phyloP scores from a whole-genome alignment of 352 stramenopile genomes.

The Phytopythium delawarense region DNA sequence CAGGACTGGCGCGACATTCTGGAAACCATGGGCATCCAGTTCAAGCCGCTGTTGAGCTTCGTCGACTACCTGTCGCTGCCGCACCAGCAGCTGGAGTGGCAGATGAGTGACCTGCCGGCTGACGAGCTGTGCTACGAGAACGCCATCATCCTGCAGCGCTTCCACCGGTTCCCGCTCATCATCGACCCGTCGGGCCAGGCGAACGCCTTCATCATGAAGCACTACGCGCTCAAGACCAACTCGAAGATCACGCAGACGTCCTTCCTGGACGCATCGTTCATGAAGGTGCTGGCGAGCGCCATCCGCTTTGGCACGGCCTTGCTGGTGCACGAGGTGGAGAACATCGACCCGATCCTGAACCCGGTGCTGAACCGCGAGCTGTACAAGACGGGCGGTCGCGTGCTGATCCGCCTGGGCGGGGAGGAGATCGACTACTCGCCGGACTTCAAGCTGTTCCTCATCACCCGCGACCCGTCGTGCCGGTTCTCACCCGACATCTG shows the following conservation, averaged over 20 bases:
- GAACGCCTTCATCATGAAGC: slow-evolving; percentile 98
- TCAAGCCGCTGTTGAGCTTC: slow-evolving; percentile 82
- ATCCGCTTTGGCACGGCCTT: slow-evolving; percentile 99
- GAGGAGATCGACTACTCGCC: slow-evolving; percentile 99
- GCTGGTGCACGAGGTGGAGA: slow-evolving; percentile 99
- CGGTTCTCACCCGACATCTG: slow-evolving; percentile 99
- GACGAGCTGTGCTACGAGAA: slow-evolving; percentile 99
- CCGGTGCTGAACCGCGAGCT: slow-evolving; percentile 99
- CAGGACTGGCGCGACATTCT: slow-evolving; percentile 95
- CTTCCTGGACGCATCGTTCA: slow-evolving; percentile 99
- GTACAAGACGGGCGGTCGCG: slow-evolving; percentile 97
- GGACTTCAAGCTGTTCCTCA: slow-evolving; percentile 98
- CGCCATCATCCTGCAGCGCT: slow-evolving; percentile 97
- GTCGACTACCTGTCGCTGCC: slow-evolving; percentile 96
- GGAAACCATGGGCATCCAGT: slow-evolving; percentile 89
- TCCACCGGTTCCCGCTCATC: slow-evolving; percentile 97
- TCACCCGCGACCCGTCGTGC: slow-evolving; percentile 96
- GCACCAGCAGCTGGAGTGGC: slow-evolving; percentile 93
- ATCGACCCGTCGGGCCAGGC: slow-evolving; percentile 98
- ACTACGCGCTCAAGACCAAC: slow-evolving; percentile 90
- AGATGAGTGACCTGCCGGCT: slow-evolving; percentile 94
- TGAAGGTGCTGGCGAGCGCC: slow-evolving; percentile 99
- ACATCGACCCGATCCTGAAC: slow-evolving; percentile 99
- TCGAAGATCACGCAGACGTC: slow-evolving; percentile 97
- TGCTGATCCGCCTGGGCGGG: slow-evolving; percentile 96